Evolutionary conservation across 1,284 basidiomycete genomes (phyloP), one percentile per base, ranked within the genome.

Genomic region (Ustilago lituana): DNA sequence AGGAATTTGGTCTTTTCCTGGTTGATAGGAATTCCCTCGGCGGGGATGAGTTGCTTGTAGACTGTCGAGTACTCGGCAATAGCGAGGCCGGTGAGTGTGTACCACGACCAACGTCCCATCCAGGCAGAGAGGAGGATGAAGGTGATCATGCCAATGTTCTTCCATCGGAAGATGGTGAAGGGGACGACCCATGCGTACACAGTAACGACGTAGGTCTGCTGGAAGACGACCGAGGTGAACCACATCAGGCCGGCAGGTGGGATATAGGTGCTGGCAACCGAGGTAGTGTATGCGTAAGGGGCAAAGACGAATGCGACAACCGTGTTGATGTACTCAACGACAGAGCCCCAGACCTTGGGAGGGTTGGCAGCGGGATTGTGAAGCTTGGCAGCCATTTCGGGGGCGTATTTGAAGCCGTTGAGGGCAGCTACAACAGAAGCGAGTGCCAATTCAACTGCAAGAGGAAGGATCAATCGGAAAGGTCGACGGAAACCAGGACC

Each of bases 61-160:
- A 63, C 59, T 8, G 66, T 47, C 27, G 59, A 43, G 45, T 71
- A 62, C 45, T 77, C 75, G 48, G 73, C 70, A 15, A 77, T 55
- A n/a, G 52, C 49, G 14, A 77, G 62, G 46, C 73, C 75, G 11
- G 75, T 77, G 29, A 77, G 52, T 4, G 73, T 66, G 58, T 77
- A 77, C 73, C 73, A 77, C 23, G 66, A 72, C 66, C 65, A 77
- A 20, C 58, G 43, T 11, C 75, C 75, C 58, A 77, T 63, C 73
- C 73, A 75, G 20, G 49, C 71, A 31, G 70, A 60, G 24, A 67
- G 43, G 40, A 73, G 14, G 48, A 61, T 64, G 37, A 77, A 63
- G 9, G 47, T 37, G 32, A 52, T 23, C 26, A 75, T 23, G 17
- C 64, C 63, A 22, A 57, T 56, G 60, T 70, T 62, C 54, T 75